Evolutionary conservation across 2,329 filamentous ascomycete genomes (phyloP), one percentile per base, ranked within the genome.

Genomic region (Arthrobotrys entomopaga): DNA sequence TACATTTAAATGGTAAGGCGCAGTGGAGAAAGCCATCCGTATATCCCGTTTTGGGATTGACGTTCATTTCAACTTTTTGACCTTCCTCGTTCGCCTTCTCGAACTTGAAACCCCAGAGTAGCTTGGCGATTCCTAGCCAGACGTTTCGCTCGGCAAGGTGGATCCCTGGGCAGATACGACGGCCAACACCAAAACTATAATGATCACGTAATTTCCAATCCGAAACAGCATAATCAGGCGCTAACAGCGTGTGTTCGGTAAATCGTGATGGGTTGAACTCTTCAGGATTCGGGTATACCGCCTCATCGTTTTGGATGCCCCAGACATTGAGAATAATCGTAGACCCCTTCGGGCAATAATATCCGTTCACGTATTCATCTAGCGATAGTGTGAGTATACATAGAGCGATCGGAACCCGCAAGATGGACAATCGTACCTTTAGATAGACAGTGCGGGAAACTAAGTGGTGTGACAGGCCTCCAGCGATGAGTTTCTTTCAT

Each of bases 261-360:
- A 86, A 90, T 43, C 88, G 85, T 76, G 89, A 87, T 0, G 88
- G 88, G 34, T 83, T 85, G 81, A 85, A 90, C 77, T 81, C 84
- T 57, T 90, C 87, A 15, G 87, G 86, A 78, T 89, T 85, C 1
- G 88, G 88, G 77, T 90, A 90, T 65, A 84, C 85, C 40, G 81
- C 80, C 1, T 85, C 83, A 75, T 89, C 86, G 52, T 87, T 85
- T 79, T 87, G 86, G 79, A 89, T 85, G 42, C 83, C 83, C 85
- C 84, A 87, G 79, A 87, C 84, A 78, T 2, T 67, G 1, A 85
- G 84, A 65, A 86, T 83, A 20, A 87, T 83, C 0, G 84, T 84
- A 1, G 85, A 83, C 3, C 85, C 85, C 38, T 83, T 83, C 0
- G 84, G 83, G 54, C 86, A 84, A 78, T 84, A 83, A 77, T 84